Percentiles rank a stretch among this genome's conserved stretches.
Conservation (phyloP, 306 rosid species). For the Neltuma alba region DNA sequence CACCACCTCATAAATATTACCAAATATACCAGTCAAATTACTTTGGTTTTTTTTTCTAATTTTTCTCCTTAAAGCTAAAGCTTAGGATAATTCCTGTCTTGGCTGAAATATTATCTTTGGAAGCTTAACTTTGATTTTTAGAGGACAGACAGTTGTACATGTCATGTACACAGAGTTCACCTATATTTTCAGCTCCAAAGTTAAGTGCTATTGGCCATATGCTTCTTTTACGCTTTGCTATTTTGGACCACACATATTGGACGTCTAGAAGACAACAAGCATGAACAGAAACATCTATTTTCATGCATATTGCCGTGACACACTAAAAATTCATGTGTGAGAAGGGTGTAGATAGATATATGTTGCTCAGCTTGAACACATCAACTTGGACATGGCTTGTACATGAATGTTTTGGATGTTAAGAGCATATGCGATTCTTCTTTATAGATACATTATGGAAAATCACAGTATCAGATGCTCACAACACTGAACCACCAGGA, state of each 20-base stretch:
- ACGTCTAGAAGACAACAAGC: not conserved
- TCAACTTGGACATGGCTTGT: not conserved
- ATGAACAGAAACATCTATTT: not conserved
- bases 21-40: not conserved
- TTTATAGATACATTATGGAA: not conserved
- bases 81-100: not conserved
- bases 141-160: not conserved
- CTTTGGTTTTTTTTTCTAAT: not conserved
- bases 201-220: not conserved
- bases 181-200: not conserved
- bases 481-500: not conserved
- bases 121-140: not conserved
- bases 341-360: not conserved
- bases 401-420: not conserved
- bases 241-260: not conserved
- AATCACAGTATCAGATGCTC: not conserved
- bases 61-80: not conserved
- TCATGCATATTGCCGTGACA: not conserved
- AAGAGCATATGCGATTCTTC: not conserved
- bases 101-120: not conserved
- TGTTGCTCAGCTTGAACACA: not conserved
- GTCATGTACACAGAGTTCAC: not conserved
- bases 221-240: not conserved
- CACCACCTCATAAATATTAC: not conserved
- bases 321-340: not conserved